These are phyloP conservation scores for Talaromyces thailandensis DNA, from an alignment of 495 filamentous ascomycete species.

Conservation along the genomic window DNA sequence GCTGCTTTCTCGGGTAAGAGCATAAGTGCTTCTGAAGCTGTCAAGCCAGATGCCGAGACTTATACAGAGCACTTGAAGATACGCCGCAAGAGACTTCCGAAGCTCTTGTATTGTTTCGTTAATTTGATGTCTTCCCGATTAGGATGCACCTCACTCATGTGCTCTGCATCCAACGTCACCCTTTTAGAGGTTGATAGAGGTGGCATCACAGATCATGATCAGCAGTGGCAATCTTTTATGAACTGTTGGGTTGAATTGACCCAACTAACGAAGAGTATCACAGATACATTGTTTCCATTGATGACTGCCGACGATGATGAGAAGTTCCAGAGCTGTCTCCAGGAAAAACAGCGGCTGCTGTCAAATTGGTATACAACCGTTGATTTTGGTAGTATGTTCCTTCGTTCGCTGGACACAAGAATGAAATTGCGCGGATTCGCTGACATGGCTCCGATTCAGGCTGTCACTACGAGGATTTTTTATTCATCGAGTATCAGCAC, in stretches of 20 bases:
- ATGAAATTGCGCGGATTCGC: conserved; percentile 9
- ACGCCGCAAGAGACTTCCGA: conserved; percentile 19
- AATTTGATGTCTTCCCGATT: conserved; percentile 26
- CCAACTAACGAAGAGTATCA: conserved; percentile 19
- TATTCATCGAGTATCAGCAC: conserved; percentile 30
- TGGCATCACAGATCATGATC: conserved; percentile 7
- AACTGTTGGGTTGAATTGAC: conserved; percentile 22
- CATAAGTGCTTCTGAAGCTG: conserved; percentile 5
- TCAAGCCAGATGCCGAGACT: conserved; percentile 9
- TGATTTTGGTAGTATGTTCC: neutral
- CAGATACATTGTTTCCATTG: conserved; percentile 20
- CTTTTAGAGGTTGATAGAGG: neutral
- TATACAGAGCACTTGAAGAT: conserved; percentile 17
- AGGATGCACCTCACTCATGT: conserved; percentile 26
- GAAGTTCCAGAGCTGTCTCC: conserved; percentile 15
- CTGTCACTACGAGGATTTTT: conserved; percentile 8
- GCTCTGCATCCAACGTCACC: neutral
- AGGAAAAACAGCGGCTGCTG: conserved; percentile 21
- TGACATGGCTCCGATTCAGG: neutral
- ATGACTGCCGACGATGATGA: conserved; percentile 10
- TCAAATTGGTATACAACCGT: conserved; percentile 15
- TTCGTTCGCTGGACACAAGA: conserved; percentile 5
- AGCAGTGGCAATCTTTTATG: conserved; percentile 13
- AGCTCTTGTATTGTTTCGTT: conserved; percentile 26
- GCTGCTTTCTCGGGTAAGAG: neutral